Base-by-base conservation (phyloP, 1,139 yeast species). In the Diutina scorzettiae region DNA sequence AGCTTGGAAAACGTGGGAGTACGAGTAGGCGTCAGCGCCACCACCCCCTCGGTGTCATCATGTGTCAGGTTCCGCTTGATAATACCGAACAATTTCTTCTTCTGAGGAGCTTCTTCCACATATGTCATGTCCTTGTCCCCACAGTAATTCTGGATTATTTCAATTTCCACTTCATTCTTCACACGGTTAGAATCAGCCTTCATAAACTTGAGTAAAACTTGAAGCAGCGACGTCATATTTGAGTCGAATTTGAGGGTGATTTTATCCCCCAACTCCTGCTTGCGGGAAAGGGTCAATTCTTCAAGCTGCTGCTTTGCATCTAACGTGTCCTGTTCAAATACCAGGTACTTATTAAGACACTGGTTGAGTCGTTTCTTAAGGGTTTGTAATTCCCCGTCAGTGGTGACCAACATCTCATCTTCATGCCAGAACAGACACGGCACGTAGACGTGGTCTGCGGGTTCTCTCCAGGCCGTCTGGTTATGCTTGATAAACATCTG, bases 341-440 rank as follows among this genome's bases (percentile, higher is more conserved):
- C 66, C 27, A 66, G 61, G 48, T 76, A 76, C 9, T 63, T 67
- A 7, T 63, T 52, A 41, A 73, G 64, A 5, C 81, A 66, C 40
- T 63, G 57, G 42, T 73, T 73, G 46, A 91, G 66, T 44, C 69
- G 64, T 46, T 73, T 71, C 53, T 82, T 79, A 54, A 91, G 66
- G 42, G 71, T 76, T 16, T 78, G 70, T 49, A 86, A 66, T 51
- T 86, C 91, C 1, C 73, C 72, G 34, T 75, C 79, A 17, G 73
- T 71, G 2, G 76, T 71, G 14, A 79, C 66, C 63, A 91, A 76
- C 40, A 75, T 67, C 49, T 87, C 95, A 58, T 91, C 96, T 54
- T 91, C 98, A 59, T 89, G 97, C 98, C 98, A 93, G 41, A 93
- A 82, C 28, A 89, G 79, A 33, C 95, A 80, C 1, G 97, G 96